Percentiles rank a stretch among this genome's conserved stretches.
phyloP scores from a whole-genome alignment of 257 asterid species.

The Gynochthodes officinalis region DNA sequence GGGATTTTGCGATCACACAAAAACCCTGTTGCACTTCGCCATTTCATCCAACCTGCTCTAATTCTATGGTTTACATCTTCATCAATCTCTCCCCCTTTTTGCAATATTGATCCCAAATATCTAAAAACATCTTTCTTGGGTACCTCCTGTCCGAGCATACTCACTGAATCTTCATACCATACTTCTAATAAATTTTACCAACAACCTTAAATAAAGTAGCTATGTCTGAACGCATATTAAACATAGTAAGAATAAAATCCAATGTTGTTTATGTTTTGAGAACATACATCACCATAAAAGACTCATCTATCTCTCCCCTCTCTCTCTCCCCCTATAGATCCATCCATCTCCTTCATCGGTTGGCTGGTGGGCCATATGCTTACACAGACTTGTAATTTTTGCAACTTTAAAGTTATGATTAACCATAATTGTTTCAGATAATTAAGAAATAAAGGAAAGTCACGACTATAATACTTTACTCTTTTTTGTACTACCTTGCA shows the following conservation, averaged over 20 bases:
- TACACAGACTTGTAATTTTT: background rate
- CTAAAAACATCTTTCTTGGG: too few relatives aligned
- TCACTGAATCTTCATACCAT: too few relatives aligned
- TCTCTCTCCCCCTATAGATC: background rate
- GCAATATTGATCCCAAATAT: too few relatives aligned
- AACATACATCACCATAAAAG: background rate
- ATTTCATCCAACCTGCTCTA: too few relatives aligned
- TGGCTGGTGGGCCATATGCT: background rate
- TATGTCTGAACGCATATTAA: background rate
- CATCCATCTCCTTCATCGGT: background rate
- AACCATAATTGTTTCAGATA: background rate
- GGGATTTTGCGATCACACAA: too few relatives aligned
- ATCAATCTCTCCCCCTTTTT: too few relatives aligned
- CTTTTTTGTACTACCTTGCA: background rate
- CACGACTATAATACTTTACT: background rate
- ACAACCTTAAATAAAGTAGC: background rate
- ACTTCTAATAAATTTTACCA: background rate
- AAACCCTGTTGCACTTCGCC: too few relatives aligned
- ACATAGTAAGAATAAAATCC: background rate
- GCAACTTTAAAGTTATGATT: background rate
- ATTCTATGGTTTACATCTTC: too few relatives aligned
- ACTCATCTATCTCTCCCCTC: background rate
- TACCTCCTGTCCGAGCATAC: too few relatives aligned
- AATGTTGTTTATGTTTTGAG: background rate
- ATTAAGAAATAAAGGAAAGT: background rate